These are phyloP conservation scores for apple (Malus domestica) DNA, from an alignment of 306 rosid species.

Conservation along the genomic window ASM211411v1 NC_041800.1:7608501-7609000, in stretches of 20 bases:
- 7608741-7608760: not conserved
- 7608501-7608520: not conserved
- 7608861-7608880: not conserved
- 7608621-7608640: constrained; percentile 8
- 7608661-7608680: not conserved
- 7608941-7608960: not conserved
- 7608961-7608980: too few species aligned
- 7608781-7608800: not conserved
- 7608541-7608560: not conserved
- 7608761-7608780: not conserved
- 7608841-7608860: not conserved
- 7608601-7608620: not conserved
- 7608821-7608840: not conserved
- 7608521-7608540: not conserved
- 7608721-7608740: not conserved
- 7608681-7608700: not conserved
- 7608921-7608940: not conserved
- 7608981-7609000: not conserved
- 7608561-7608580: constrained; percentile 2
- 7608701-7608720: not conserved
- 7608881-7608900: not conserved
- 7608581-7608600: not conserved
- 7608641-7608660: not conserved
- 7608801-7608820: not conserved
- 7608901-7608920: not conserved